Percentiles rank a stretch among this genome's conserved stretches.
Conservation (phyloP, 2,329 filamentous ascomycete species). For the Cordyceps tenuipes region DNA sequence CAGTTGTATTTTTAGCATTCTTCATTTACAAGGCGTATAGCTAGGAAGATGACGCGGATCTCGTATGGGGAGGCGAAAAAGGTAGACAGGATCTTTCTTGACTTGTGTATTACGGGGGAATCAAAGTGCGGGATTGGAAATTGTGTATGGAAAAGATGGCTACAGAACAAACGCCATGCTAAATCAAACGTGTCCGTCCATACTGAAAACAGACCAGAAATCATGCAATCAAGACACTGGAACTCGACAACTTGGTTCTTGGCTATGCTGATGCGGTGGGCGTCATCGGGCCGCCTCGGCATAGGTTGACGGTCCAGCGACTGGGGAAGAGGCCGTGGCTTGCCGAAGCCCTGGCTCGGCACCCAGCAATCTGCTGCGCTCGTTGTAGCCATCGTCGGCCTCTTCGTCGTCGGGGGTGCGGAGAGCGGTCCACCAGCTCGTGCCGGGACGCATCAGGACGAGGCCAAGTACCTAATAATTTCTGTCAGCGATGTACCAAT, state of each 20-base stretch:
- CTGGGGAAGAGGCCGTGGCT: not conserved
- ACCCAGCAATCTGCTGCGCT: constrained; percentile 1
- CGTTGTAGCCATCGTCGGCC: not conserved
- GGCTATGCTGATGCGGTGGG: not conserved
- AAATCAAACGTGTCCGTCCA: not conserved
- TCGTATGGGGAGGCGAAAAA: not conserved
- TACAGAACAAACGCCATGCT: constrained; percentile 1
- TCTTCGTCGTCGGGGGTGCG: constrained; percentile 9
- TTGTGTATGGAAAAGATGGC: not conserved
- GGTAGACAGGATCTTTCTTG: not conserved
- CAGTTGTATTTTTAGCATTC: not conserved
- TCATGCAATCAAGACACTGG: not conserved
- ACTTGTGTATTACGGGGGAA: not conserved
- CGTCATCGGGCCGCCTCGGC: not conserved
- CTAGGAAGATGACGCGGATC: not conserved
- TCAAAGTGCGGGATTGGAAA: not conserved
- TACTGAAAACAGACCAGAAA: not conserved
- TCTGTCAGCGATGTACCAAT: not conserved
- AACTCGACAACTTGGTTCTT: not conserved
- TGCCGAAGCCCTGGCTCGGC: not conserved
- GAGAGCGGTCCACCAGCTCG: constrained; percentile 24
- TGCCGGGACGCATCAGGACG: constrained; percentile 22
- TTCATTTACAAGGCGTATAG: not conserved
- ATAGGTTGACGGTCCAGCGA: constrained; percentile 1
- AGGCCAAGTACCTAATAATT: constrained; percentile 22